phyloP scores from a whole-genome alignment of 768 basidiomycete genomes.

The Trametes punicea region DNA sequence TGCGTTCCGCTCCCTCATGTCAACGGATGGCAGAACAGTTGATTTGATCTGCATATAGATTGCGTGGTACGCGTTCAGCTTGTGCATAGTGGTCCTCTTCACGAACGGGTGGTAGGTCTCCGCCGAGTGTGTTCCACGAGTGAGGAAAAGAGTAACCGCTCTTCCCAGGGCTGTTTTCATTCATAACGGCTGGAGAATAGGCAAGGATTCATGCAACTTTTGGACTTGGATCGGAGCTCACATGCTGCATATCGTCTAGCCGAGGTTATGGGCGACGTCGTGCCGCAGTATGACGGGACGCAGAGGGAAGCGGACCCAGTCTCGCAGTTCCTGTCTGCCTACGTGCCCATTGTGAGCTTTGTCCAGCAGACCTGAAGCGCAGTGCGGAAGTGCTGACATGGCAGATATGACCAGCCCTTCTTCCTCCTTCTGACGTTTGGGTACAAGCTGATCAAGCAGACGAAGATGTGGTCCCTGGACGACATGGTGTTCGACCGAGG shows the following conservation, averaged over 20 bases:
- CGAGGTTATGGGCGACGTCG: constrained; percentile 7
- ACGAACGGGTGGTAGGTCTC: constrained; percentile 27
- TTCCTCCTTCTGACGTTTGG: constrained; percentile 28
- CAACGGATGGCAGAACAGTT: too few relatives aligned
- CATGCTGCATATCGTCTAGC: too few relatives aligned
- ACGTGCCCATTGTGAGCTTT: constrained; percentile 26
- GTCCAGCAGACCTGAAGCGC: too few relatives aligned
- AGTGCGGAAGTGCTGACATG: too few relatives aligned
- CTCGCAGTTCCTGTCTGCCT: constrained; percentile 25
- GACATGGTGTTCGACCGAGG: constrained; percentile 25
- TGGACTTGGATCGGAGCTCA: too few relatives aligned
- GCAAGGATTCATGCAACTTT: not conserved
- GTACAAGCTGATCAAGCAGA: constrained; percentile 31
- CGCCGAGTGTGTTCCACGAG: not conserved
- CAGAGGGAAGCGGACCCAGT: constrained; percentile 13
- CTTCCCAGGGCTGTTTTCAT: constrained; percentile 25
- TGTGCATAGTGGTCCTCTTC: constrained; percentile 26
- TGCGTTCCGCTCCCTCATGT: not conserved
- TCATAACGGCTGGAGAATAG: constrained; percentile 26
- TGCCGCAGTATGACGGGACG: not conserved
- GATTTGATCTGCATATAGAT: constrained; percentile 10
- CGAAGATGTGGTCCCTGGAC: constrained; percentile 24
- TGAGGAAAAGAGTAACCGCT: not conserved
- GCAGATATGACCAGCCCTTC: too few relatives aligned
- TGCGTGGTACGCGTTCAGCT: constrained; percentile 26